Conservation (phyloP, 441 rosid species). For the Erodium trifolium region DNA sequence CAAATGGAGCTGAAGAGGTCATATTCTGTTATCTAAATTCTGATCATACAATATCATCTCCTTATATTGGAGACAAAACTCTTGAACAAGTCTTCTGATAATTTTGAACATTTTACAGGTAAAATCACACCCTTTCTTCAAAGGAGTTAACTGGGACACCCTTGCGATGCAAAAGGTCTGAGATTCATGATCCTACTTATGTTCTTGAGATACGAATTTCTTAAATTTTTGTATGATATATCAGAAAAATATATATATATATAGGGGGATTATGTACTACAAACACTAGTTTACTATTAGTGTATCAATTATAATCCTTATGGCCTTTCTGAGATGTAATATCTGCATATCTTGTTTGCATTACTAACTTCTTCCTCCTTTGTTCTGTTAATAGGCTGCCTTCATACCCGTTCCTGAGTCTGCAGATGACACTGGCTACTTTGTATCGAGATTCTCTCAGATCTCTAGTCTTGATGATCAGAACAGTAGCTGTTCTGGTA, state of each 20-base stretch:
- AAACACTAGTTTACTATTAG: too few species aligned
- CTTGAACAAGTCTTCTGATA: constrained; percentile 11
- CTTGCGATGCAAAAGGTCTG: constrained; percentile 66
- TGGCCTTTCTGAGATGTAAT: background rate
- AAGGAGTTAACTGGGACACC: constrained; percentile 68
- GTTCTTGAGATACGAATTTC: constrained; percentile 4
- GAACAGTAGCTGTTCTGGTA: constrained; percentile 34
- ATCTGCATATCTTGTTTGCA: background rate
- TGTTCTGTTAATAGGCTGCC: constrained; percentile 44
- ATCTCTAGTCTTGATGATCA: constrained; percentile 33
- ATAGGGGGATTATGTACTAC: too few species aligned
- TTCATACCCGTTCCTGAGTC: constrained; percentile 63
- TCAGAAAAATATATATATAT: too few species aligned
- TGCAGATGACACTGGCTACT: constrained; percentile 72
- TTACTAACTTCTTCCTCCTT: background rate
- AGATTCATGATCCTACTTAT: background rate
- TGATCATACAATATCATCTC: constrained; percentile 1
- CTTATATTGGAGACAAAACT: constrained; percentile 8
- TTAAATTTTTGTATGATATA: background rate
- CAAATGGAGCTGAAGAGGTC: constrained; percentile 67
- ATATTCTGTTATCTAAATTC: constrained; percentile 20
- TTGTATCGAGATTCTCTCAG: constrained; percentile 50
- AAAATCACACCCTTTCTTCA: constrained; percentile 57
- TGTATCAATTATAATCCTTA: too few species aligned
- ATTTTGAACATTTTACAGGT: constrained; percentile 38